Evolutionary conservation across 257 asterid species (phyloP).

Genomic region (Nicotiana tomentosiformis): DNA sequence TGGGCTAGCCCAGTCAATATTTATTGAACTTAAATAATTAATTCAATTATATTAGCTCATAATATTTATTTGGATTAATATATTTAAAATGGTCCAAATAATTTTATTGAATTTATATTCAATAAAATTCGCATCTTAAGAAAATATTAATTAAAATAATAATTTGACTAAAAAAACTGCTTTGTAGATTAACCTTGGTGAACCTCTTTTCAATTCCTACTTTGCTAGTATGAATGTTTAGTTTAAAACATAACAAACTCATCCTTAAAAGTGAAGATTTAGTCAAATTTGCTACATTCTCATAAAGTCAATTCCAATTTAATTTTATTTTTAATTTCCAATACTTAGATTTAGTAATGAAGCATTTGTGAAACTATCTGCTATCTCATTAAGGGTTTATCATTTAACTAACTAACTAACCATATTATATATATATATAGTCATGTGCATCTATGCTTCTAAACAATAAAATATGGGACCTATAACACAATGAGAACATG

Average conservation of each 20-base stretch:
- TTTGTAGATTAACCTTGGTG: too few species aligned
- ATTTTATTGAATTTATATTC: too few species aligned
- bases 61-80: too few species aligned
- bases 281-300: not conserved
- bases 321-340: not conserved
- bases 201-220: too few species aligned
- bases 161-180: too few species aligned
- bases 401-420: not conserved
- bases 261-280: not conserved
- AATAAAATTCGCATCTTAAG: too few species aligned
- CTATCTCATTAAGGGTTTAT: not conserved
- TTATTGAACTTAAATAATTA: too few species aligned
- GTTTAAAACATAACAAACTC: not conserved
- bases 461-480: not conserved
- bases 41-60: too few species aligned
- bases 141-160: too few species aligned
- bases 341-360: not conserved
- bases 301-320: not conserved
- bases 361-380: not conserved
- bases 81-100: too few species aligned
- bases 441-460: not conserved
- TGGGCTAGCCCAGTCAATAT: too few species aligned
- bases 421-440: not conserved
- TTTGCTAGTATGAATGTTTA: too few species aligned
- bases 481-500: slow-evolving; percentile 16